phyloP scores from a whole-genome alignment of 768 basidiomycete genomes.

The Boletus fagicola region DNA sequence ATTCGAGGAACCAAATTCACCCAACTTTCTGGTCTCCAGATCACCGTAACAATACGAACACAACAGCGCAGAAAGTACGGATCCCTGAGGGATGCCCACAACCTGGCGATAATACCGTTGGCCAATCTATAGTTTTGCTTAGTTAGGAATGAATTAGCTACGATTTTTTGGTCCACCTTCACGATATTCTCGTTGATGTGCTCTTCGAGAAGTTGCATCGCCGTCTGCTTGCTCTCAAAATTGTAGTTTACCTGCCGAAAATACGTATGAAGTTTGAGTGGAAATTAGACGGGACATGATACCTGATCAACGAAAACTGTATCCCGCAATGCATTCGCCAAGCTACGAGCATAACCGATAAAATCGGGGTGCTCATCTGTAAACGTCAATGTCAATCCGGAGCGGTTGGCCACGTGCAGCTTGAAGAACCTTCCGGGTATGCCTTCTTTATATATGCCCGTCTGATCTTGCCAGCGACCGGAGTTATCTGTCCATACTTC shows the following conservation, averaged over 20 bases:
- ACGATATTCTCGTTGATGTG: constrained; percentile 93
- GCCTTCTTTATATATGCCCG: constrained; percentile 61
- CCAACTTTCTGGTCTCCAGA: constrained; percentile 59
- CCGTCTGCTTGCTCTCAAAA: constrained; percentile 49
- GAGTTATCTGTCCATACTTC: constrained; percentile 63
- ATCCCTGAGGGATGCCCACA: constrained; percentile 97
- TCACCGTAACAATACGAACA: constrained; percentile 96
- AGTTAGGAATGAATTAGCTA: not conserved
- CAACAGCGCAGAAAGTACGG: constrained; percentile 88
- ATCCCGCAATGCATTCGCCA: constrained; percentile 66
- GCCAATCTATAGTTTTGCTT: constrained; percentile 58
- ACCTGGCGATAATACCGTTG: constrained; percentile 78
- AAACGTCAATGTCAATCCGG: not conserved
- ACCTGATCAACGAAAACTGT: constrained; percentile 89
- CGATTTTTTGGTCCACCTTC: constrained; percentile 50
- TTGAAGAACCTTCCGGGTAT: constrained; percentile 55
- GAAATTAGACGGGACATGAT: not conserved
- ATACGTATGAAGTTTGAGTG: not conserved
- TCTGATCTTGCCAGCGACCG: constrained; percentile 54
- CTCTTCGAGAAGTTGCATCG: constrained; percentile 75
- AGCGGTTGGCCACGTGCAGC: not conserved
- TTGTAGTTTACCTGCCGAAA: constrained; percentile 50
- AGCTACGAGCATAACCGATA: constrained; percentile 59
- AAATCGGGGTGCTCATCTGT: constrained; percentile 79
- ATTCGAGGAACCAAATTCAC: constrained; percentile 46